Conservation (phyloP, 108 stramenopile species). For the Cyclotella distinguenda region DNA sequence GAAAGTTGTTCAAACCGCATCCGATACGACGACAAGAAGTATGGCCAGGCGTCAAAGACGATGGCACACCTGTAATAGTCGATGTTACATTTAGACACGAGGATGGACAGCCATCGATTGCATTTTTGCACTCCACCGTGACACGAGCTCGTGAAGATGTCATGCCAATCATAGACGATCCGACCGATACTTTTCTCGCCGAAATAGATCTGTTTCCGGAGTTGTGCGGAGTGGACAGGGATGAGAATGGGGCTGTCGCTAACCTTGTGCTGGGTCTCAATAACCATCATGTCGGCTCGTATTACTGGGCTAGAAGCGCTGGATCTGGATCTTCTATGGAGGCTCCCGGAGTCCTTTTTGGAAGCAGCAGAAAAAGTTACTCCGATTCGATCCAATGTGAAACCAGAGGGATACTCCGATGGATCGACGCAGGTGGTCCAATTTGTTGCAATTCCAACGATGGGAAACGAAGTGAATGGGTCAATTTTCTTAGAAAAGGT, state of each 20-base stretch:
- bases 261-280: slow-evolving; percentile 64
- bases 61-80: slow-evolving; percentile 10
- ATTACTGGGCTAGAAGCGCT: slow-evolving; percentile 78
- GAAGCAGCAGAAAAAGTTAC: background rate
- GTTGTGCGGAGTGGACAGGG: slow-evolving; percentile 18
- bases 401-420: slow-evolving; percentile 31
- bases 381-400: background rate
- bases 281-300: slow-evolving; percentile 81
- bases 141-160: slow-evolving; percentile 40
- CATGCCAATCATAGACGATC: slow-evolving; percentile 30
- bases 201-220: slow-evolving; percentile 44
- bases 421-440: slow-evolving; percentile 41
- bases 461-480: slow-evolving; percentile 80
- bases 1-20: slow-evolving; percentile 26
- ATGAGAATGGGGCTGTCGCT: slow-evolving; percentile 6
- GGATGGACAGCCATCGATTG: slow-evolving; percentile 36
- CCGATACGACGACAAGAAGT: slow-evolving; percentile 32
- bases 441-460: slow-evolving; percentile 71
- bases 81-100: slow-evolving; percentile 34
- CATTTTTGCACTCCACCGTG: slow-evolving; percentile 44
- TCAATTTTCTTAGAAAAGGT: slow-evolving; percentile 57
- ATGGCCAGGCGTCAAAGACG: background rate
- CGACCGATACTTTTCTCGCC: slow-evolving; percentile 49
- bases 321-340: slow-evolving; percentile 68
- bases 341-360: slow-evolving; percentile 67